Percentiles rank a stretch among this genome's conserved stretches.
phyloP scores from a whole-genome alignment of 2,329 filamentous ascomycete species.

The Coleophoma crateriformis region DNA sequence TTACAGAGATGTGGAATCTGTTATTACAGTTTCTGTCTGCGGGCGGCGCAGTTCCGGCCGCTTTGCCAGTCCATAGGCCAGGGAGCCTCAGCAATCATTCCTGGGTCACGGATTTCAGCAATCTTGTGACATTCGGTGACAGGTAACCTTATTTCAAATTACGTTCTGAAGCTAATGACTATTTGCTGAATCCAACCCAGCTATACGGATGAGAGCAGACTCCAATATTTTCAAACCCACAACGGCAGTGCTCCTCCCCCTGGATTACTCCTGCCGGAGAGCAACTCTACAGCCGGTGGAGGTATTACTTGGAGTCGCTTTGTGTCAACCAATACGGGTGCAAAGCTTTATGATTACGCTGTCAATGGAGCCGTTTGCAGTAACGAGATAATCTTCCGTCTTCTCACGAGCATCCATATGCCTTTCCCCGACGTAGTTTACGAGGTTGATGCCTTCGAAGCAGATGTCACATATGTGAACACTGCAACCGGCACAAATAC shows the following conservation, averaged over 20 bases:
- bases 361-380: conserved; percentile 69
- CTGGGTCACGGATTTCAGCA: conserved; percentile 45
- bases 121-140: conserved; percentile 66
- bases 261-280: conserved; percentile 41
- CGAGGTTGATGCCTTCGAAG: conserved; percentile 50
- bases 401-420: conserved; percentile 40
- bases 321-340: conserved; percentile 52
- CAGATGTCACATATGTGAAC: conserved; percentile 36
- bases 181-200: conserved; percentile 14
- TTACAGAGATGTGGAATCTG: no score
- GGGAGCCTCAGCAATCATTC: neutral
- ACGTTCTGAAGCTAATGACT: neutral
- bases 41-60: neutral
- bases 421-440: conserved; percentile 59
- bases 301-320: conserved; percentile 66
- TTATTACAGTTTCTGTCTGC: neutral
- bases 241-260: conserved; percentile 56
- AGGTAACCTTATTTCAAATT: conserved; percentile 36
- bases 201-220: conserved; percentile 67
- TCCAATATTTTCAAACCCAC: conserved; percentile 55
- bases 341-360: conserved; percentile 62
- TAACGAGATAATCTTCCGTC: conserved; percentile 58
- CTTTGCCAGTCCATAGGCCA: neutral
- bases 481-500: conserved; percentile 24
- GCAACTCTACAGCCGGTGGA: conserved; percentile 53